Base-by-base conservation (phyloP, 306 rosid genomes). In the Cucurbita pepo region DNA sequence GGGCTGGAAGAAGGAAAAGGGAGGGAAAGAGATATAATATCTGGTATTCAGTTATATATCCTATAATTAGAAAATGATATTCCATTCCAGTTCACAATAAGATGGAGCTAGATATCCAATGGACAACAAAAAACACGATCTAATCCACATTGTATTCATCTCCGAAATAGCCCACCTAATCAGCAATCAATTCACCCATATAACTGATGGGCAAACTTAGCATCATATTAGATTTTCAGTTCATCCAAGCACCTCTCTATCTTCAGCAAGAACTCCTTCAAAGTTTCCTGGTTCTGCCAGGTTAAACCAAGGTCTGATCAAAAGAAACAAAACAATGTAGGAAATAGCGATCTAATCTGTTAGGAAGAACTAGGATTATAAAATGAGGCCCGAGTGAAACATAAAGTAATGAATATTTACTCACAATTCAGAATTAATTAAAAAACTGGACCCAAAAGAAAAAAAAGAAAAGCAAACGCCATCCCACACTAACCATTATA, bases 281-380 rank as follows among this genome's bases (percentile, higher is more conserved):
- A 15, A 50, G 74, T 69, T 69, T 48, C 25, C 58, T 69, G 74
- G 74, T 69, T 69, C 74, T 69, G 74, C 45, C 74, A 69, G 58
- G 74, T 51, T 50, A 69, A 69, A 50, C 73, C 73, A 67, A 47
- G 19, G 73, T 67, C 73, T 67, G 48, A 56, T 67, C 56, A 67
- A 67, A 67, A 67, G 56, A 67, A 47, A 67, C 56, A 67, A 67
- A 67, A 47, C 56, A 67, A 67, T 2, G 30, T 67, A 47, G 56
- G 8, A 47, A 22, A 67, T 47, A 67, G 56, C 73, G 43, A 67
- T 47, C 73, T 67, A 21, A 13, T 67, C 73, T 67, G 73, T 67
- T 67, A 45, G 38, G 53, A 13, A 14, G 56, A 67, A 67, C 56
- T 47, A 13, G 73, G 56, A 67, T 67, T 47, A 67, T 44, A 47